Conservation (phyloP, 2,329 filamentous ascomycete species). For the Dothistroma septosporum region DNA sequence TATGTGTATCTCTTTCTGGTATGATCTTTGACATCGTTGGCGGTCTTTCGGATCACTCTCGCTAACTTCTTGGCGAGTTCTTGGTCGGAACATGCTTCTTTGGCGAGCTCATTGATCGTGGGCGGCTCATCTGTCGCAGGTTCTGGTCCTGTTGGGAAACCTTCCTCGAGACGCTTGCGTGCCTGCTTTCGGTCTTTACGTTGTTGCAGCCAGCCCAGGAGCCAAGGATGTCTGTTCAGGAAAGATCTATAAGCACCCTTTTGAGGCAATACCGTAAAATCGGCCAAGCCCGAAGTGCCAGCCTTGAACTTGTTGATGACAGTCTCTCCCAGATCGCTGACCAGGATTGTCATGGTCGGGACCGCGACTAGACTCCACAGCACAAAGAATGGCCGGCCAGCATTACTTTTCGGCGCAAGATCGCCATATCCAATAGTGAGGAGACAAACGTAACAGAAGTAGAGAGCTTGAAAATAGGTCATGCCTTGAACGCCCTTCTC, state of each 20-base stretch:
- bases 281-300: slow-evolving; percentile 57
- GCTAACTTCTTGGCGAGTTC: slow-evolving; percentile 61
- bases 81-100: slow-evolving; percentile 48
- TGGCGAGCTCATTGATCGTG: slow-evolving; percentile 45
- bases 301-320: slow-evolving; percentile 64
- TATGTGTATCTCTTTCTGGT: slow-evolving; percentile 67
- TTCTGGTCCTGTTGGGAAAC: slow-evolving; percentile 44
- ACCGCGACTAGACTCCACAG: slow-evolving; percentile 84
- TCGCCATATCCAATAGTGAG: slow-evolving; percentile 88
- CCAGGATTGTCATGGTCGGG: slow-evolving; percentile 82
- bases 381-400: slow-evolving; percentile 83
- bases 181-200: slow-evolving; percentile 30
- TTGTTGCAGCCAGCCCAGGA: slow-evolving; percentile 38
- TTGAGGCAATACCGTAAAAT: slow-evolving; percentile 63
- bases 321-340: slow-evolving; percentile 79
- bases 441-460: slow-evolving; percentile 80
- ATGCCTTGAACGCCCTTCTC: slow-evolving; percentile 54
- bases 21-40: slow-evolving; percentile 56
- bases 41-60: slow-evolving; percentile 64
- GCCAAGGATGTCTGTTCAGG: slow-evolving; percentile 46
- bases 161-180: slow-evolving; percentile 42
- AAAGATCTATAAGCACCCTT: slow-evolving; percentile 53
- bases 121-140: slow-evolving; percentile 19
- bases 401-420: slow-evolving; percentile 68
- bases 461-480: slow-evolving; percentile 76